Conservation (phyloP, 2,329 filamentous ascomycete species). For the Claviceps capensis region DNA sequence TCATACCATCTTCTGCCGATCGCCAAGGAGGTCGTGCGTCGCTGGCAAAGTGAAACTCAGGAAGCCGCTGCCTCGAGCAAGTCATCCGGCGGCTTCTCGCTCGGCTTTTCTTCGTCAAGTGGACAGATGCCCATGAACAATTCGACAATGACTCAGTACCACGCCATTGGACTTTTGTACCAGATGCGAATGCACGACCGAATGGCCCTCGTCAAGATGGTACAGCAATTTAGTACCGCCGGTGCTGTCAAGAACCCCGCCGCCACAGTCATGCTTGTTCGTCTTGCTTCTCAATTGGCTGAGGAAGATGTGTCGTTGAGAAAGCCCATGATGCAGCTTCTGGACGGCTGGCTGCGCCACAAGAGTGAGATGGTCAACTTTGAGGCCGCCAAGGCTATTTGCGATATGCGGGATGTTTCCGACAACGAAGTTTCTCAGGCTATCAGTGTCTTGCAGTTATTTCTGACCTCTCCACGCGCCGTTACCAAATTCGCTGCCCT, state of each 20-base stretch:
- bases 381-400: conserved; percentile 95
- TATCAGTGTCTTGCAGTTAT: conserved; percentile 89
- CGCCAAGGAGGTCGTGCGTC: conserved; percentile 83
- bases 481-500: conserved; percentile 97
- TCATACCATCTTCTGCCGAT: conserved; percentile 96
- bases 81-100: conserved; percentile 75
- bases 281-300: conserved; percentile 82
- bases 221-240: conserved; percentile 91
- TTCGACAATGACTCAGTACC: conserved; percentile 97
- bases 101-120: conserved; percentile 77
- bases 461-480: conserved; percentile 86
- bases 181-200: conserved; percentile 96
- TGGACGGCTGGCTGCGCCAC: conserved; percentile 92
- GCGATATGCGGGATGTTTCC: conserved; percentile 83
- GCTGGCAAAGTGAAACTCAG: conserved; percentile 98
- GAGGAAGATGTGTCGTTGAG: conserved; percentile 82
- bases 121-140: conserved; percentile 70
- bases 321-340: conserved; percentile 91
- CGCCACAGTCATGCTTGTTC: conserved; percentile 81
- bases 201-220: conserved; percentile 99
- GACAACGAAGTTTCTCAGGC: conserved; percentile 85
- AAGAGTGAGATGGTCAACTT: conserved; percentile 99
- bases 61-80: conserved; percentile 87
- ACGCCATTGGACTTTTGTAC: conserved; percentile 92
- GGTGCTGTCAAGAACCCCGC: conserved; percentile 92